Evolutionary conservation across 345 rosid species (phyloP), one percentile per base, ranked within the genome.

Genomic region (Trapa incisa): DNA sequence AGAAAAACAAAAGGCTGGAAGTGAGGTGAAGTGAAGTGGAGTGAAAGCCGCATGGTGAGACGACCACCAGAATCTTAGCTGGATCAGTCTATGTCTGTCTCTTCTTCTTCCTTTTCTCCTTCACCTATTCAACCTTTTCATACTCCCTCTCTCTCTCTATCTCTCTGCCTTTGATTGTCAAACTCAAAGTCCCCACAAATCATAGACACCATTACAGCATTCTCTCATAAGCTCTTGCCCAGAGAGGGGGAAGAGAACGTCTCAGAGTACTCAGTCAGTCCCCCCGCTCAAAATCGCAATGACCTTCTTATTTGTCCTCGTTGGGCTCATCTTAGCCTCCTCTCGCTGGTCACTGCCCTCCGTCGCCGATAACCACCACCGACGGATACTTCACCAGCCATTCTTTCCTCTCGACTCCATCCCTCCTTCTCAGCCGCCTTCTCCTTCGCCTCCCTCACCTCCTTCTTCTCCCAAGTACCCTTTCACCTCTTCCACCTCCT

Each of bases 311-410:
- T 22, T 73, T 76, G 71, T 75, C 65, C 37, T 77, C 62, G 16
- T 65, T 67, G 71, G 74, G 69, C 8, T 74, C 37, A 2, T 82
- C 75, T 75, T 75, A 45, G 35, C 77, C 41, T 41, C 52, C 65
- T 39, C 69, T 2, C 29, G 29, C 29, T 22, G 29, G 29, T 22
- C 29, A 22, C 29, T 22, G 29, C 29, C 29, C 29, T 22, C 29
- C 29, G 50, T 60, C 42, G 2, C 77, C 48, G 0, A 60, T 77
- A 87, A 22, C 72, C 65, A 78, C 64, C 67, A 64, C 78, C 94
- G 97, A 36, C 77, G 99, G 61, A 77, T 81, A 39, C 97, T 95
- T 68, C 99, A 89, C 71, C 80, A 89, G 11, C 96, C 96, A 0
- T 87, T 81, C 73, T 39, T 84, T 22, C 97, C 97, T 0, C 67